Evolutionary conservation across 768 basidiomycete species (phyloP).

Genomic region (Podaxis mareebaensis): DNA sequence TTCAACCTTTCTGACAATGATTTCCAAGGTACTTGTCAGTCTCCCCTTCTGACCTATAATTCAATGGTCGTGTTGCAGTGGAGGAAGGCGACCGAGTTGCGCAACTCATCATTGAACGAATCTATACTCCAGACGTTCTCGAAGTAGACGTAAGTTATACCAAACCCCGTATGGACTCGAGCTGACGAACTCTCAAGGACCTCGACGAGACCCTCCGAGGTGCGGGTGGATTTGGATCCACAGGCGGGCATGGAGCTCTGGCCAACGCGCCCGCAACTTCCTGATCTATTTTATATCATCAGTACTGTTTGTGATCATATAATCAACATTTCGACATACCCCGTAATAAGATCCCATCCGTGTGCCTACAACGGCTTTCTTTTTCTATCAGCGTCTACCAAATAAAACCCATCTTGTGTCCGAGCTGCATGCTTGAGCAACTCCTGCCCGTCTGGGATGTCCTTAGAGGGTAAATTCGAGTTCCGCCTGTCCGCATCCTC

Average conservation of each 20-base stretch:
- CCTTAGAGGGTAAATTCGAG: slow-evolving; percentile 5
- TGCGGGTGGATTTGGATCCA: slow-evolving; percentile 89
- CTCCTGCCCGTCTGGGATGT: slow-evolving; percentile 35
- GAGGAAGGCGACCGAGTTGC: slow-evolving; percentile 94
- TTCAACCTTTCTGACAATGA: slow-evolving; percentile 92
- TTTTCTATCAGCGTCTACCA: slow-evolving; percentile 56
- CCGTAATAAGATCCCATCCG: neutral
- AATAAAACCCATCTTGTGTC: slow-evolving; percentile 55
- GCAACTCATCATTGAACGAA: slow-evolving; percentile 90
- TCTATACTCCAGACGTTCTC: slow-evolving; percentile 79
- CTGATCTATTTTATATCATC: slow-evolving; percentile 7
- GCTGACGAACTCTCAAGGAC: slow-evolving; percentile 45
- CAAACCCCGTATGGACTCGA: slow-evolving; percentile 11
- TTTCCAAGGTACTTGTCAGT: slow-evolving; percentile 64
- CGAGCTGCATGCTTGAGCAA: slow-evolving; percentile 55
- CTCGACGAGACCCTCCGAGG: slow-evolving; percentile 88
- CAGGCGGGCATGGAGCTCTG: slow-evolving; percentile 76
- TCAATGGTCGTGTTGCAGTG: slow-evolving; percentile 46
- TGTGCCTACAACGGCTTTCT: slow-evolving; percentile 19
- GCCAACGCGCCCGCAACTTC: slow-evolving; percentile 23
- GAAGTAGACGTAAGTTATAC: slow-evolving; percentile 75
- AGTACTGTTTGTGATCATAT: slow-evolving; percentile 12
- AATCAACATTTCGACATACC: slow-evolving; percentile 12
- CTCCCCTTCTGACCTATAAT: neutral
- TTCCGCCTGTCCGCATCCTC: slow-evolving; percentile 37